Evolutionary conservation across 2,329 filamentous ascomycete genomes (phyloP).

Genomic region (Alternaria ethzedia): DNA sequence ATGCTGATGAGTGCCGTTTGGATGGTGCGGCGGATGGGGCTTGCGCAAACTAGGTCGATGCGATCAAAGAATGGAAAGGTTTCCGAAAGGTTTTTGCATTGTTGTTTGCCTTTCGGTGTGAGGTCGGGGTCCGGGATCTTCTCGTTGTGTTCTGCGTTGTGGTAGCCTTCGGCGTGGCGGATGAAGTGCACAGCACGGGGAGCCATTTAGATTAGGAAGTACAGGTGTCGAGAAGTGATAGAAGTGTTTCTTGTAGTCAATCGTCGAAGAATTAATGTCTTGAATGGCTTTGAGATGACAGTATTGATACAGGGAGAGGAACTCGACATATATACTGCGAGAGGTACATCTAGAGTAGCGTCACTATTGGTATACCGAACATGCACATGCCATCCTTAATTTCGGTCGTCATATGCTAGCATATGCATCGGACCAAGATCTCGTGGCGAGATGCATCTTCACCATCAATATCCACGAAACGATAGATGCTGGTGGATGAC

Average conservation of each 20-base stretch:
- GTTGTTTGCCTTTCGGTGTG: constrained; percentile 72
- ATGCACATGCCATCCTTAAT: not conserved
- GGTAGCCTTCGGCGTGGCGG: constrained; percentile 75
- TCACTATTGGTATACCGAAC: not conserved
- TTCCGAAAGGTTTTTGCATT: constrained; percentile 70
- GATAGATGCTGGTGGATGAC: not conserved
- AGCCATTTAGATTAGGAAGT: constrained; percentile 12
- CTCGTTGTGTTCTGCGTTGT: constrained; percentile 75
- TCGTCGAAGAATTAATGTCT: not conserved
- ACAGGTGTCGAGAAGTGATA: not conserved
- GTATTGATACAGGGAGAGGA: not conserved
- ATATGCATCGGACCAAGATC: not conserved
- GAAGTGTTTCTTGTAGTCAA: not conserved
- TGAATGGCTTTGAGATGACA: not conserved
- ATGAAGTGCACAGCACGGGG: constrained; percentile 55
- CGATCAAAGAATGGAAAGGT: constrained; percentile 64
- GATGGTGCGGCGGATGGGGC: constrained; percentile 79
- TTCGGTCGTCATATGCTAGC: not conserved
- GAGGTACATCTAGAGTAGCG: not conserved
- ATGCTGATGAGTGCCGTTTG: constrained; percentile 77
- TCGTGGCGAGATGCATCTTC: not conserved
- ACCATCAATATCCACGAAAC: not conserved
- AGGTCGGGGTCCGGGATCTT: constrained; percentile 75
- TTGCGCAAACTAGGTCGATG: constrained; percentile 75
- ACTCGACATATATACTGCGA: not conserved